Evolutionary conservation across 139 green algal genomes (phyloP).

Genomic region (Chlamydomonas applanata): DNA sequence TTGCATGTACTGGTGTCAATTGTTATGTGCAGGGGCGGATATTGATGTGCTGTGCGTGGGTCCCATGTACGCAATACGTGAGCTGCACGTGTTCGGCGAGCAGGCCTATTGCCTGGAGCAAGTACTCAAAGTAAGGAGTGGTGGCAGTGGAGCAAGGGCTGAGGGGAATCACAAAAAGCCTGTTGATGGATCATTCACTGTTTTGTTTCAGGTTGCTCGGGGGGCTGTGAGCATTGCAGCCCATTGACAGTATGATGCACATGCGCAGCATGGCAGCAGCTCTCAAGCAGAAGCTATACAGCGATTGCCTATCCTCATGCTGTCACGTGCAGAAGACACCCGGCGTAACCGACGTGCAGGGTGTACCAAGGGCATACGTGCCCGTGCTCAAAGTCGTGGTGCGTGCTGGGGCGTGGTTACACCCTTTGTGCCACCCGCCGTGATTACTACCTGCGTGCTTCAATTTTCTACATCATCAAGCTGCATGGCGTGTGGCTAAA

Average conservation of each 20-base stretch:
- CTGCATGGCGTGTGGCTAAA: too few relatives aligned
- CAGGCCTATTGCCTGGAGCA: constrained; percentile 64
- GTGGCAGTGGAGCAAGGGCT: too few relatives aligned
- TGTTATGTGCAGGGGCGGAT: constrained; percentile 71
- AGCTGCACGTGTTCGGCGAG: constrained; percentile 91
- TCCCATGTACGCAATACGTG: constrained; percentile 66
- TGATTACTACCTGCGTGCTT: too few relatives aligned
- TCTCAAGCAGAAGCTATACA: too few relatives aligned
- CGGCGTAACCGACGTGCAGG: constrained; percentile 76
- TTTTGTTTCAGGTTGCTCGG: neutral
- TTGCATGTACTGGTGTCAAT: neutral
- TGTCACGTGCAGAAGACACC: constrained; percentile 33
- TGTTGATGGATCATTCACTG: too few relatives aligned
- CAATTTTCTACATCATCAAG: neutral
- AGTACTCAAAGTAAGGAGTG: constrained; percentile 46
- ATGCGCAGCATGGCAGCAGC: too few relatives aligned
- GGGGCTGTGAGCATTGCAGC: too few relatives aligned
- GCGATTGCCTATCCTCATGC: neutral
- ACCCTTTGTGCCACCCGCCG: too few relatives aligned
- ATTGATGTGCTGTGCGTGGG: constrained; percentile 96
- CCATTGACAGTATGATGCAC: too few relatives aligned
- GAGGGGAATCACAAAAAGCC: too few relatives aligned
- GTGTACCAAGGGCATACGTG: constrained; percentile 87
- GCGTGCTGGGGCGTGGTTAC: neutral
- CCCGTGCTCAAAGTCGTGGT: constrained; percentile 94